A percentile compares a stretch with the other conserved stretches of the same genome.
phyloP scores from a whole-genome alignment of 2,329 filamentous ascomycete species.

The Aspergillus sergii region DNA sequence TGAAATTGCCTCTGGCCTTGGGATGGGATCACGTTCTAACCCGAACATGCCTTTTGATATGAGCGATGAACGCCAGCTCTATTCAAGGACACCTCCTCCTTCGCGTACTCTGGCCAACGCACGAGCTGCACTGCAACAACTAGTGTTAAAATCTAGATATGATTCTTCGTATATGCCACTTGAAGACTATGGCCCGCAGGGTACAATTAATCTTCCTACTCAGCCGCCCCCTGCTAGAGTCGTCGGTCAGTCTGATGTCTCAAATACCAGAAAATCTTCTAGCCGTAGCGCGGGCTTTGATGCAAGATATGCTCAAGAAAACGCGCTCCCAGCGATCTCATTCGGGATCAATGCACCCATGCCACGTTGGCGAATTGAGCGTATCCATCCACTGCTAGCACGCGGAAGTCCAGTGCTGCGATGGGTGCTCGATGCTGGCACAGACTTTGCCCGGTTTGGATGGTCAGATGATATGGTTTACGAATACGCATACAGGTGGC shows the following conservation, averaged over 20 bases:
- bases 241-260: neutral
- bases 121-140: neutral
- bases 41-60: neutral
- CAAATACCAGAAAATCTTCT: neutral
- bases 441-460: neutral
- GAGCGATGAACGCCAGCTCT: neutral
- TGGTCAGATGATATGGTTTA: slow-evolving; percentile 17
- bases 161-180: neutral
- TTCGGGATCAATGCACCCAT: neutral
- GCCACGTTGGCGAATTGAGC: slow-evolving; percentile 19
- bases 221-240: neutral
- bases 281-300: neutral
- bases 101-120: neutral
- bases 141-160: neutral
- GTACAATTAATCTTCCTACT: neutral
- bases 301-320: neutral
- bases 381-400: neutral
- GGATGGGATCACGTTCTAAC: neutral
- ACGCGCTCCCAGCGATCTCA: neutral
- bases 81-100: neutral
- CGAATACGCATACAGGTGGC: slow-evolving; percentile 24
- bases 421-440: slow-evolving; percentile 27
- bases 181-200: neutral
- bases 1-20: neutral
- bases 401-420: neutral